phyloP scores from a whole-genome alignment of 495 filamentous ascomycete genomes.

The Podospora anserina region DNA sequence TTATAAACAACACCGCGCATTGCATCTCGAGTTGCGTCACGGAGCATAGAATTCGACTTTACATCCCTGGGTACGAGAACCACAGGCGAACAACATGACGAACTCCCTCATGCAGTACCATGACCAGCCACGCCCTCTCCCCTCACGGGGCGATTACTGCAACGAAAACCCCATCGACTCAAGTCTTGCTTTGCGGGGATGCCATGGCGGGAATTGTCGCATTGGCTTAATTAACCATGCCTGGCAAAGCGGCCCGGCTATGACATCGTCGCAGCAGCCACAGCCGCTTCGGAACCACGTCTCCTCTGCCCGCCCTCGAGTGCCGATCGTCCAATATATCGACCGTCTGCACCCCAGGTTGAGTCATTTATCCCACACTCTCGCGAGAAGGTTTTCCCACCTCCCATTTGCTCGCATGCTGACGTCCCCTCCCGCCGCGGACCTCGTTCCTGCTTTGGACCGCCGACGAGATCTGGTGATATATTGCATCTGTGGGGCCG shows the following conservation, averaged over 20 bases:
- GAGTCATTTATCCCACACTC: conserved; percentile 24
- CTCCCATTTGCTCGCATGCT: conserved; percentile 7
- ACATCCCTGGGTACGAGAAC: not conserved
- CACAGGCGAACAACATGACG: not conserved
- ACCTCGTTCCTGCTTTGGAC: conserved; percentile 13
- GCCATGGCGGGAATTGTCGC: not conserved
- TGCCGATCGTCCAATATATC: conserved; percentile 18
- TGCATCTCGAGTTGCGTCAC: not conserved
- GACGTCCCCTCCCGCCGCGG: conserved; percentile 17
- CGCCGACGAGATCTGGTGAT: not conserved
- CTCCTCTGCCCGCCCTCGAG: conserved; percentile 8
- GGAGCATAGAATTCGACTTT: not conserved
- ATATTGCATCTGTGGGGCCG: not conserved
- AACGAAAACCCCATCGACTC: not conserved
- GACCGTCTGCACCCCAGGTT: conserved; percentile 20
- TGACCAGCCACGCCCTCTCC: not conserved
- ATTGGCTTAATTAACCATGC: conserved; percentile 22
- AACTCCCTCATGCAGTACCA: not conserved
- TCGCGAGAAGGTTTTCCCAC: conserved; percentile 16
- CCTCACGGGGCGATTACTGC: no score
- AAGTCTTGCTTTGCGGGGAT: not conserved
- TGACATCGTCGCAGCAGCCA: conserved; percentile 3
- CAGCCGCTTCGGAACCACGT: conserved; percentile 9
- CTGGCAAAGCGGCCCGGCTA: conserved; percentile 30
- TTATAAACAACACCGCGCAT: not conserved